Evolutionary conservation across 2,329 filamentous ascomycete genomes (phyloP).

Genomic region (Claviceps pusilla): DNA sequence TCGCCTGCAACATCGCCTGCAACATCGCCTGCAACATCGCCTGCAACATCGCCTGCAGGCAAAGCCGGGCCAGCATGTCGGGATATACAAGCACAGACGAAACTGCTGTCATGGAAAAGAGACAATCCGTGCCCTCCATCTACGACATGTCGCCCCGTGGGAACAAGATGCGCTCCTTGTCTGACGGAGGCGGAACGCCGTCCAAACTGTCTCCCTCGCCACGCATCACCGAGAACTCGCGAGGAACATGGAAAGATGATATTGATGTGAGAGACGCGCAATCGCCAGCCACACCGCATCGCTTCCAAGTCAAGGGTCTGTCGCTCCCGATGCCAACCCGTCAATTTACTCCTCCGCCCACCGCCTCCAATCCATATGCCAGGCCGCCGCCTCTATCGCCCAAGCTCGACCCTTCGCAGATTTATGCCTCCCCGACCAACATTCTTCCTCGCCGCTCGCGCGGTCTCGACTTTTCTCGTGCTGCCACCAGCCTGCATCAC

Average conservation of each 20-base stretch:
- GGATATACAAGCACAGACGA: slow-evolving; percentile 13
- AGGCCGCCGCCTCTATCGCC: slow-evolving; percentile 64
- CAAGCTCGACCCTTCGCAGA: slow-evolving; percentile 70
- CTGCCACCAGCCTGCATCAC: slow-evolving; percentile 87
- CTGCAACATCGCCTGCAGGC: not conserved
- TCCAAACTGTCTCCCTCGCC: slow-evolving; percentile 44
- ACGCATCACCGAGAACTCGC: slow-evolving; percentile 36
- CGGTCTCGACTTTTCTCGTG: slow-evolving; percentile 83
- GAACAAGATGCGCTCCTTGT: slow-evolving; percentile 45
- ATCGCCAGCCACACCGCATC: slow-evolving; percentile 55
- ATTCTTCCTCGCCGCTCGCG: slow-evolving; percentile 78
- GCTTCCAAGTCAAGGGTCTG: slow-evolving; percentile 51
- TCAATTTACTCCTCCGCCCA: slow-evolving; percentile 22
- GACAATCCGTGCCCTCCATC: slow-evolving; percentile 4
- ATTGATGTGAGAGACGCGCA: slow-evolving; percentile 33
- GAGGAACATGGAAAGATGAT: slow-evolving; percentile 51
- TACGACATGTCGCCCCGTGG: slow-evolving; percentile 23
- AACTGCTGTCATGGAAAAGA: slow-evolving; percentile 20
- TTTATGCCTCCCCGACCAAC: slow-evolving; percentile 75
- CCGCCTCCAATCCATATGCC: slow-evolving; percentile 20
- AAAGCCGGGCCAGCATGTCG: not conserved
- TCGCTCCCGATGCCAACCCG: slow-evolving; percentile 21
- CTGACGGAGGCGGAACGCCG: slow-evolving; percentile 45
- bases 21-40: no score
- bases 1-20: no score